Evolutionary conservation across 495 filamentous ascomycete species (phyloP), one percentile per base, ranked within the genome.

Genomic region (Hypomontagnella monticulosa): DNA sequence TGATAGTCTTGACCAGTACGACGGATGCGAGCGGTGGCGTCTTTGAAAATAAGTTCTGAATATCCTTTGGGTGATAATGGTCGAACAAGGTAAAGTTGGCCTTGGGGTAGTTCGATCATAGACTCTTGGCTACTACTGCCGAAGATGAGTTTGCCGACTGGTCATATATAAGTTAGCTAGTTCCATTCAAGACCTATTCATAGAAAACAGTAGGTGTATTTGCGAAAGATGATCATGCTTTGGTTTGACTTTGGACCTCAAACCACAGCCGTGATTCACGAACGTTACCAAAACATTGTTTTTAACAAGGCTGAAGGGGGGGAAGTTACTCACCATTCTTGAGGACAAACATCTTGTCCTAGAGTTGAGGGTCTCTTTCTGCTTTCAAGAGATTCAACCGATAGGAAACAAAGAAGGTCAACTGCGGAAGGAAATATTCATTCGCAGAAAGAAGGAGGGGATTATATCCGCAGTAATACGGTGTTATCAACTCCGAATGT

Each of bases 31-130:
- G 93, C 93, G 30, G 89, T 92, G 32, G 92, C 89, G 88, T 99
- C 95, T 72, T 96, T 97, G 86, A 97, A 99, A 77, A 99, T 96
- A 69, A 97, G 91, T 76, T 99, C 96, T 0, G 93, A 97, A 70
- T 97, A 97, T 59, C 95, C 95, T 77, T 99, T 99, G 30, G 93
- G 91, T 1, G 95, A 99, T 27, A 92, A 83, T 4, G 95, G 95
- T 63, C 95, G 91, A 69, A 99, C 96, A 54, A 99, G 90, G 74
- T 97, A 99, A 30, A 99, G 91, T 78, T 97, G 92, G 67, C 95
- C 95, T 75, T 97, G 91, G 4, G 95, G 86, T 30, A 99, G 89
- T 70, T 97, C 92, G 75, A 97, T 92, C 73, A 99, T 89, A 16
- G 91, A 88, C 74, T 98, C 95, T 67, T 85, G 82, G 80, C 96